A percentile compares a stretch with the other conserved stretches of the same genome.
Evolutionary conservation across 495 filamentous ascomycete species (phyloP).

Genomic region (Aspergillus homomorphus): DNA sequence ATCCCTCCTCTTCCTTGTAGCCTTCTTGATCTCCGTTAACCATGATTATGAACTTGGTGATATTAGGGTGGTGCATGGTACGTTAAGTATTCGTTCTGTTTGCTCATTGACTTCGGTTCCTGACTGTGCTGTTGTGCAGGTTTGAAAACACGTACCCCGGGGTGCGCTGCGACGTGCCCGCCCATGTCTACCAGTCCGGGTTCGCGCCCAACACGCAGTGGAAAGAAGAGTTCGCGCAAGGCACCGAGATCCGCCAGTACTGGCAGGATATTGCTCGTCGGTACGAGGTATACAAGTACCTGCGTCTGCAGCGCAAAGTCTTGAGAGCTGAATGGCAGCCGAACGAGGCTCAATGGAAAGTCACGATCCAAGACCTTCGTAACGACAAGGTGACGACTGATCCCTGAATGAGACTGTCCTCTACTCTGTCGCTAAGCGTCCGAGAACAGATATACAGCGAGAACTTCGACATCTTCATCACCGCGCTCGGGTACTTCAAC

Average conservation of each 20-base stretch:
- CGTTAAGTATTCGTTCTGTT: background rate
- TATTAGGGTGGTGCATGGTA: constrained; percentile 52
- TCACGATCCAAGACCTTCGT: constrained; percentile 37
- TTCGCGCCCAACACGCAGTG: constrained; percentile 66
- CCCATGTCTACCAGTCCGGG: constrained; percentile 66
- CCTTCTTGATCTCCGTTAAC: background rate
- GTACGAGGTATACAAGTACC: constrained; percentile 57
- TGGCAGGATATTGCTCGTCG: constrained; percentile 59
- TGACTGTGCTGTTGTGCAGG: constrained; percentile 16
- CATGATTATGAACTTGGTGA: background rate
- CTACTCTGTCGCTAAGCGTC: background rate
- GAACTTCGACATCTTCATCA: constrained; percentile 55
- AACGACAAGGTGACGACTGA: constrained; percentile 25
- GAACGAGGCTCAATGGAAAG: constrained; percentile 48
- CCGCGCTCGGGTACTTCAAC: constrained; percentile 58
- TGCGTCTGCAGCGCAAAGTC: constrained; percentile 49
- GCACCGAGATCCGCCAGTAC: constrained; percentile 63
- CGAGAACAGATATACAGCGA: constrained; percentile 45
- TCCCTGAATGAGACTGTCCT: constrained; percentile 17
- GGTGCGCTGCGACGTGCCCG: constrained; percentile 62
- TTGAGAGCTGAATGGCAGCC: constrained; percentile 54
- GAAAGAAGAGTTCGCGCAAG: constrained; percentile 62
- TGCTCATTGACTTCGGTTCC: background rate
- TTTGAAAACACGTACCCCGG: constrained; percentile 59
- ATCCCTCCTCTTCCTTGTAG: too few species aligned